Evolutionary conservation across 2,329 filamentous ascomycete species (phyloP).

Genomic region (Aspergillus thermomutatus): DNA sequence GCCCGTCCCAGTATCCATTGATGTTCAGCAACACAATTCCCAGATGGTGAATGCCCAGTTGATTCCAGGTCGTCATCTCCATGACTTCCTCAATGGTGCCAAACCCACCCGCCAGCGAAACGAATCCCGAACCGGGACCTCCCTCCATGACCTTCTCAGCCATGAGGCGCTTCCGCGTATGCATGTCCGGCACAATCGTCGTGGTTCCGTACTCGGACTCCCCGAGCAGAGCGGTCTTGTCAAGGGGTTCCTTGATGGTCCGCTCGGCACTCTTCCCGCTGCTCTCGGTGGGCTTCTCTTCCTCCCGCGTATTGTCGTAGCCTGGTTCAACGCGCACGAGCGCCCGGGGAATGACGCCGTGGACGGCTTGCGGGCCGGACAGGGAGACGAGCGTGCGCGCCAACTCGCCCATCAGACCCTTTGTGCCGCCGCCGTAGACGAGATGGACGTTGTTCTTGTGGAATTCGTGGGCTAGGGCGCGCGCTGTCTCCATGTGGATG

Average conservation of each 20-base stretch:
- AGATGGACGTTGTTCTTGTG: slow-evolving; percentile 74
- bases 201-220: slow-evolving; percentile 68
- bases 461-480: slow-evolving; percentile 68
- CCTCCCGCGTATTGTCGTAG: slow-evolving; percentile 23
- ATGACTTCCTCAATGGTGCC: slow-evolving; percentile 96
- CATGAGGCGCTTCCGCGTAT: slow-evolving; percentile 93
- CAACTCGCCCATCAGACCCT: slow-evolving; percentile 92
- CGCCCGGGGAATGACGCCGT: slow-evolving; percentile 88
- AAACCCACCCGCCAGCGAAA: slow-evolving; percentile 84
- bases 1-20: slow-evolving; percentile 85
- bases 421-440: slow-evolving; percentile 92
- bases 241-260: slow-evolving; percentile 53
- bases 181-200: slow-evolving; percentile 92
- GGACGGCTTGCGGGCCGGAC: slow-evolving; percentile 74
- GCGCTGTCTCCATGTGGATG: slow-evolving; percentile 73
- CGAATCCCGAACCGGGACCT: slow-evolving; percentile 80
- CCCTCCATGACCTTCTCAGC: slow-evolving; percentile 79
- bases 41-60: slow-evolving; percentile 82
- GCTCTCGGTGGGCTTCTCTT: slow-evolving; percentile 40
- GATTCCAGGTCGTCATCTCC: slow-evolving; percentile 93
- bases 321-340: slow-evolving; percentile 69
- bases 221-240: slow-evolving; percentile 27
- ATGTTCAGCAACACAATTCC: slow-evolving; percentile 83
- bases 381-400: slow-evolving; percentile 81
- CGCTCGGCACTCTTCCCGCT: slow-evolving; percentile 47